These are phyloP conservation scores for Floccularia luteovirens DNA, from an alignment of 768 basidiomycete species.

Conservation along the genomic window DNA sequence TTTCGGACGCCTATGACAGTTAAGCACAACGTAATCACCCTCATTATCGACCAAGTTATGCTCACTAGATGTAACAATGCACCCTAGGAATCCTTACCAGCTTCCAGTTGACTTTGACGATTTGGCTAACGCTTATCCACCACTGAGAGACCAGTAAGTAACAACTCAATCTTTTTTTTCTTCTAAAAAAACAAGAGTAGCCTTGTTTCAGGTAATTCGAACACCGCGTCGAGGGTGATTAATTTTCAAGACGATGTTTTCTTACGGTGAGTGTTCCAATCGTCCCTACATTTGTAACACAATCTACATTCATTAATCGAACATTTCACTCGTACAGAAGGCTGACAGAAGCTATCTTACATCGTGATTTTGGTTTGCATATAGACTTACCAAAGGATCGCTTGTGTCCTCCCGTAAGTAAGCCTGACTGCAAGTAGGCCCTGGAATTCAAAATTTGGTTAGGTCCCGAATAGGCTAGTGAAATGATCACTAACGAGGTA, in stretches of 20 bases:
- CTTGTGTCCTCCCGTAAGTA: constrained; percentile 79
- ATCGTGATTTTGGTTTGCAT: constrained; percentile 62
- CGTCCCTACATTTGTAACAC: not conserved
- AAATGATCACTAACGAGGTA: not conserved
- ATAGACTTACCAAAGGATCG: constrained; percentile 61
- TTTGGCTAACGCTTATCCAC: constrained; percentile 50
- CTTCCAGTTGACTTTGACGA: constrained; percentile 44
- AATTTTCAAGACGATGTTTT: constrained; percentile 71
- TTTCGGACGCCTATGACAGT: no score
- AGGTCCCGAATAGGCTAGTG: constrained; percentile 64
- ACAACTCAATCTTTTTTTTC: not conserved
- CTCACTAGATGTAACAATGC: no score
- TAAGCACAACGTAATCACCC: no score
- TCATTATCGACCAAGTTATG: no score
- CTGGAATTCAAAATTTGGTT: not conserved
- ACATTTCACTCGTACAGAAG: constrained; percentile 34
- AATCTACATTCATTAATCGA: no score
- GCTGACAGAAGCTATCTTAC: constrained; percentile 73
- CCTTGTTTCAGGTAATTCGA: constrained; percentile 13
- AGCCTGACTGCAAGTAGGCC: constrained; percentile 2
- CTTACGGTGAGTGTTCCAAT: constrained; percentile 66
- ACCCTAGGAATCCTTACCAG: constrained; percentile 32
- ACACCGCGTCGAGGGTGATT: constrained; percentile 34
- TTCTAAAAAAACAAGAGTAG: constrained; percentile 10
- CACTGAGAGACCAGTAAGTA: constrained; percentile 47